These are phyloP conservation scores for Acorus gramineus DNA, from an alignment of 106 monocot species.

Conservation along the genomic window DNA sequence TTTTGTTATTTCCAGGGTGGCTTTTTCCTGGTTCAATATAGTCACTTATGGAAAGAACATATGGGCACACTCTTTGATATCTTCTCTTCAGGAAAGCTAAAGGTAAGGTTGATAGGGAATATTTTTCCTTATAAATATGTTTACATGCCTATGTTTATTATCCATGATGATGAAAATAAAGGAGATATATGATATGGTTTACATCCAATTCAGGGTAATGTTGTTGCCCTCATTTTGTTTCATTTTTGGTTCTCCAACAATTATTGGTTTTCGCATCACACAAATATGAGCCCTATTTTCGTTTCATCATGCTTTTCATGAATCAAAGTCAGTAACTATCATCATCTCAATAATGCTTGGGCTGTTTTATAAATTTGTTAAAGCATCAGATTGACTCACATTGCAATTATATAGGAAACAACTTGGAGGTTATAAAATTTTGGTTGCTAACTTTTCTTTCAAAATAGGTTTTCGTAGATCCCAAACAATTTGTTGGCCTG, in stretches of 20 bases:
- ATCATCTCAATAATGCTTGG: neutral
- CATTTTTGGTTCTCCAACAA: too few species aligned
- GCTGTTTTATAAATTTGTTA: neutral
- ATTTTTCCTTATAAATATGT: neutral
- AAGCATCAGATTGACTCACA: neutral
- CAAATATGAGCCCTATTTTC: too few species aligned
- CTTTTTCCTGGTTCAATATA: slow-evolving; percentile 85
- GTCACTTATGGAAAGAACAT: slow-evolving; percentile 70
- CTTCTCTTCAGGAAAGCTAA: slow-evolving; percentile 71
- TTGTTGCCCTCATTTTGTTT: too few species aligned
- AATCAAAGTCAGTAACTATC: neutral
- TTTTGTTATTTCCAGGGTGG: slow-evolving; percentile 51
- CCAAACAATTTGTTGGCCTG: slow-evolving; percentile 63
- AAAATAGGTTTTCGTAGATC: slow-evolving; percentile 68
- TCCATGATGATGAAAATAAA: neutral
- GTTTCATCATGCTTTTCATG: neutral
- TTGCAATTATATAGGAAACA: neutral
- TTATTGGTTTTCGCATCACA: too few species aligned
- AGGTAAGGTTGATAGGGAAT: slow-evolving; percentile 30
- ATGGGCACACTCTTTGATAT: slow-evolving; percentile 70
- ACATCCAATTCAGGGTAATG: too few species aligned
- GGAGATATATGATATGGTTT: too few species aligned
- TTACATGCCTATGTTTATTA: neutral
- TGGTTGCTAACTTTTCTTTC: neutral
- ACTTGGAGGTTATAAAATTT: neutral